phyloP scores from a whole-genome alignment of 75 land plant species.

The Cryptomeria japonica region DNA sequence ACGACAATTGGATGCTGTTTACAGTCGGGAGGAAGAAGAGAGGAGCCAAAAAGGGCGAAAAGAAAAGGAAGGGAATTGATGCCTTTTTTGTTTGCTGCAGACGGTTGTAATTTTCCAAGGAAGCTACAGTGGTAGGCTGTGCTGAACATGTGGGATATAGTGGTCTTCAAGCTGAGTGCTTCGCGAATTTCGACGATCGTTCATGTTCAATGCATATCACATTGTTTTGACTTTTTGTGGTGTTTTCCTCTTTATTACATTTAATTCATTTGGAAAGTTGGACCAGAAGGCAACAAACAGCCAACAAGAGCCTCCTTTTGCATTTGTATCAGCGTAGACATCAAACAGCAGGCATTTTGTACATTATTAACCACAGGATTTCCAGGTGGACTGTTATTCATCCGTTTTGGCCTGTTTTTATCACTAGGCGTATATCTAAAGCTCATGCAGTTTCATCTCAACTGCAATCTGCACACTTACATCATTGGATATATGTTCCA shows the following conservation, averaged over 20 bases:
- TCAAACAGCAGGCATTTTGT: neutral
- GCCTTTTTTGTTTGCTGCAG: neutral
- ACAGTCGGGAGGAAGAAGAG: conserved; percentile 2
- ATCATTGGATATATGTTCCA: neutral
- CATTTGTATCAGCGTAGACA: conserved; percentile 10
- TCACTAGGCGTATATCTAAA: conserved; percentile 3
- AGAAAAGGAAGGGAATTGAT: conserved; percentile 8
- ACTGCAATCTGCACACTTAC: neutral
- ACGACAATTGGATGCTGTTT: conserved; percentile 4
- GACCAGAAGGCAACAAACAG: conserved; percentile 4
- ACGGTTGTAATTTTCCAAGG: neutral
- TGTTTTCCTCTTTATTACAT: neutral
- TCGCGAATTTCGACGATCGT: neutral
- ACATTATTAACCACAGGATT: neutral
- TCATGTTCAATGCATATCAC: neutral
- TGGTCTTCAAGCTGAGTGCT: neutral
- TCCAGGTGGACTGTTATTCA: neutral
- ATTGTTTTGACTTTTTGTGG: neutral
- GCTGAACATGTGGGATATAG: conserved; percentile 2
- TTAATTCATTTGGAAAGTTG: conserved; percentile 2
- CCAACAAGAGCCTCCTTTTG: neutral
- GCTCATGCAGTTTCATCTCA: conserved; percentile 5
- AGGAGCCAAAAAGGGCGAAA: neutral
- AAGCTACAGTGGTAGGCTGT: conserved; percentile 8
- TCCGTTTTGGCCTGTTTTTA: neutral